Evolutionary conservation across 2,329 filamentous ascomycete species (phyloP), one percentile per base, ranked within the genome.

Genomic region (Neocatenulostroma microsporum): DNA sequence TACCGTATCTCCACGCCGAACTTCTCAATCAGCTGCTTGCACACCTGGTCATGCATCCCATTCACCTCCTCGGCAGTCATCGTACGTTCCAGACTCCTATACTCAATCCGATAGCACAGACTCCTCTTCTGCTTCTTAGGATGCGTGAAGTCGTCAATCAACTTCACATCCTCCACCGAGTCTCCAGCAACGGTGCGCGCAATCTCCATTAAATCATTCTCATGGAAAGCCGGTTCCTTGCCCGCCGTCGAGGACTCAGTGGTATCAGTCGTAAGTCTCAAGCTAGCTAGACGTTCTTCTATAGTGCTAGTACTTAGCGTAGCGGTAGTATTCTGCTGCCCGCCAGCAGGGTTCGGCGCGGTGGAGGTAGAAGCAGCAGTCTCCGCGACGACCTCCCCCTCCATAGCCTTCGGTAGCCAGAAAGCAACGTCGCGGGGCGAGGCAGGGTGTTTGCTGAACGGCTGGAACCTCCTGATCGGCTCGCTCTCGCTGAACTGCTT

Each of bases 161-260:
- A 69, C 43, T 69, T 71, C 34, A 96, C 89, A 59, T 94, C 86
- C 64, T 98, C 91, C 23, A 91, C 86, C 15, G 79, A 63, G 58
- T 94, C 84, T 34, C 87, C 88, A 8, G 78, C 84, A 30, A 89
- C 72, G 49, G 80, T 80, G 47, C 91, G 79, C 13, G 95, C 84
- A 39, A 95, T 74, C 63, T 96, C 91, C 89, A 96, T 96, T 34
- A 96, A 70, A 61, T 98, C 91, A 63, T 96, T 96, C 60, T 93
- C 88, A 60, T 96, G 89, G 57, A 94, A 86, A 0, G 63, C 62
- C 6, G 50, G 50, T 30, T 62, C 58, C 17, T 60, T 56, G 25
- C 60, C 52, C 43, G 60, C 58, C 20, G 60, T 57, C 9, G 39
- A 37, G 11, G 46, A 48, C 45, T 45, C 61, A 49, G 43, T 61